Evolutionary conservation across 345 rosid genomes (phyloP).

Genomic region (Theobroma cacao): DNA sequence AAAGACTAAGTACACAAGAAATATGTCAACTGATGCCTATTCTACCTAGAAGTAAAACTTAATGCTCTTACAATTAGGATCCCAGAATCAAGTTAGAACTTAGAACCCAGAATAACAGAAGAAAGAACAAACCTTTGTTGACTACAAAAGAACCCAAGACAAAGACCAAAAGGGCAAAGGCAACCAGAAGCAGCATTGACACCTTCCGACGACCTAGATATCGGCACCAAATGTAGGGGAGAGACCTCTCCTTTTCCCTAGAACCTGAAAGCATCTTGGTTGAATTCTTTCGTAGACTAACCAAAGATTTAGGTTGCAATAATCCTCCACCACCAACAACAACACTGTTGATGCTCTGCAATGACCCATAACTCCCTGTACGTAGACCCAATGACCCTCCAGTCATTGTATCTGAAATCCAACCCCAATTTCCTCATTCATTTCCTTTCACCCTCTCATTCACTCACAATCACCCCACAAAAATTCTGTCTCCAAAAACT

Average conservation of each 20-base stretch:
- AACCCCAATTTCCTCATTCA: conserved; percentile 28
- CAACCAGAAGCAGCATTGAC: conserved; percentile 63
- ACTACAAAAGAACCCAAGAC: conserved; percentile 60
- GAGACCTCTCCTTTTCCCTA: conserved; percentile 69
- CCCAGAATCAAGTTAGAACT: background rate
- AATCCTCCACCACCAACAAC: conserved; percentile 11
- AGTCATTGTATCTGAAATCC: conserved; percentile 67
- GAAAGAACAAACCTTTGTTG: conserved; percentile 54
- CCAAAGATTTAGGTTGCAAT: conserved; percentile 21
- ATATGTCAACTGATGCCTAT: background rate
- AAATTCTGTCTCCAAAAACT: conserved; percentile 8
- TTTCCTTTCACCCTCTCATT: conserved; percentile 25
- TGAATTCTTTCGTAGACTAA: conserved; percentile 33
- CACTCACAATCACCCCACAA: conserved; percentile 23
- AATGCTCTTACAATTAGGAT: conserved; percentile 10
- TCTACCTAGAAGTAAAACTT: background rate
- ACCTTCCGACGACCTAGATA: conserved; percentile 55
- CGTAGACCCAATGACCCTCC: conserved; percentile 67
- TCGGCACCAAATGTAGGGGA: conserved; percentile 51
- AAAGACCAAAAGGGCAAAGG: conserved; percentile 68
- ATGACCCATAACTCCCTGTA: conserved; percentile 63
- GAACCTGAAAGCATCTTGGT: conserved; percentile 48
- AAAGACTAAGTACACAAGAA: background rate
- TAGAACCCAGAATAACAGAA: background rate
- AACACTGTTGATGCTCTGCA: conserved; percentile 27